Percentiles rank a stretch among this genome's conserved stretches.
Evolutionary conservation across 768 basidiomycete species (phyloP).

Genomic region (Podaxis sp.): DNA sequence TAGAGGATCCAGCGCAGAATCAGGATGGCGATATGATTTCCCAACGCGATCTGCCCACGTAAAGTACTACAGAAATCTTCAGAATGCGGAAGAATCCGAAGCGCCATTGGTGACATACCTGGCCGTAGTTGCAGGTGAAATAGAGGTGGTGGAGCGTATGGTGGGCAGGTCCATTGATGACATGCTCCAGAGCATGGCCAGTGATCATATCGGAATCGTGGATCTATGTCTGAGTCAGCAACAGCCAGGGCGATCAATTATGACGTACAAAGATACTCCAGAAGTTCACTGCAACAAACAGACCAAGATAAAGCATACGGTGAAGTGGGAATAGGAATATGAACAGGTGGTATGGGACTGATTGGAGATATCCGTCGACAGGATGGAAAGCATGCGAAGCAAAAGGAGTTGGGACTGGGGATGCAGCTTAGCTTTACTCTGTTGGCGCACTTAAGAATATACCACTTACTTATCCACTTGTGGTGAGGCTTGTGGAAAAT

Average conservation of each 20-base stretch:
- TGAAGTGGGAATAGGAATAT: slow-evolving; percentile 90
- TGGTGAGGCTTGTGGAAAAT: slow-evolving; percentile 96
- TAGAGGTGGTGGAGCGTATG: slow-evolving; percentile 97
- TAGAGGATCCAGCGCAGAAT: slow-evolving; percentile 79
- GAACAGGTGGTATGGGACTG: slow-evolving; percentile 93
- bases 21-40: slow-evolving; percentile 88
- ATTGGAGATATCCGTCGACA: slow-evolving; percentile 91
- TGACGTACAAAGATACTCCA: slow-evolving; percentile 88
- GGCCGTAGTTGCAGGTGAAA: slow-evolving; percentile 96
- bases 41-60: slow-evolving; percentile 88
- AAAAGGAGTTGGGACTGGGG: slow-evolving; percentile 90
- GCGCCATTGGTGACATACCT: slow-evolving; percentile 42
- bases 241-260: not conserved
- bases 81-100: not conserved
- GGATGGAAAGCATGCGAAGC: slow-evolving; percentile 98
- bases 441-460: not conserved
- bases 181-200: slow-evolving; percentile 79
- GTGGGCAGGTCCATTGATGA: slow-evolving; percentile 98
- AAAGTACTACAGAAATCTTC: slow-evolving; percentile 71
- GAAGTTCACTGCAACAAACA: slow-evolving; percentile 91
- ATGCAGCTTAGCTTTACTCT: slow-evolving; percentile 8
- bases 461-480: slow-evolving; percentile 87
- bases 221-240: slow-evolving; percentile 51
- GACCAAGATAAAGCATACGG: slow-evolving; percentile 73
- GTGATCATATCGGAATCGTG: slow-evolving; percentile 99